These are phyloP conservation scores for Serendipita sp. DNA, from an alignment of 1,284 basidiomycete genomes.

Conservation along the genomic window DNA sequence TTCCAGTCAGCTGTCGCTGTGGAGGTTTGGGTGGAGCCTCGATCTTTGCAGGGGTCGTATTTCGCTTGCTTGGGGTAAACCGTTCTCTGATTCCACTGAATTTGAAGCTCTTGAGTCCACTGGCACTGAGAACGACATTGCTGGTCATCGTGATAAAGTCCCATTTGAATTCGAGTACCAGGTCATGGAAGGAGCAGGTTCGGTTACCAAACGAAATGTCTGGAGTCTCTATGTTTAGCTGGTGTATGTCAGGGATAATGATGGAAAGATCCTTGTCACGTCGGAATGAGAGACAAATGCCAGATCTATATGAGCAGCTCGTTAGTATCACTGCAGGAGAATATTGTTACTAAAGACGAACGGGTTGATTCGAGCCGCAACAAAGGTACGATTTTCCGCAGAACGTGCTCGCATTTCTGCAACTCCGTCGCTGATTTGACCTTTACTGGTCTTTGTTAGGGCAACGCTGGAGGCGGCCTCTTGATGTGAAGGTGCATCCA, in stretches of 20 bases:
- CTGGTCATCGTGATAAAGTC: background rate
- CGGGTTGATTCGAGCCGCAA: slow-evolving; percentile 3
- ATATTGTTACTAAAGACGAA: background rate
- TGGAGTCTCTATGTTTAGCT: slow-evolving; percentile 10
- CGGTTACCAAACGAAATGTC: slow-evolving; percentile 15
- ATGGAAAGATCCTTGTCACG: slow-evolving; percentile 4
- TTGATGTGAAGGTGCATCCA: slow-evolving; percentile 12
- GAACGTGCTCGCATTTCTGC: slow-evolving; percentile 65
- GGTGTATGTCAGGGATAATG: slow-evolving; percentile 1
- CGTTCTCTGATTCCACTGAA: slow-evolving; percentile 5
- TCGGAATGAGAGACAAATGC: slow-evolving; percentile 5
- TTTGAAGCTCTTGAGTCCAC: slow-evolving; percentile 6
- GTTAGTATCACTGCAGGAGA: background rate
- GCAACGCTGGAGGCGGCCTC: slow-evolving; percentile 6
- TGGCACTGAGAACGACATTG: slow-evolving; percentile 3
- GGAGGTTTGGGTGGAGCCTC: slow-evolving; percentile 10
- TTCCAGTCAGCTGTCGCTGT: background rate
- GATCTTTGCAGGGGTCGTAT: background rate
- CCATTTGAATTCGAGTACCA: slow-evolving; percentile 2
- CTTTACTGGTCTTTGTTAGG: slow-evolving; percentile 13
- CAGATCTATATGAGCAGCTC: background rate
- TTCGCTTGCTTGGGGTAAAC: slow-evolving; percentile 12
- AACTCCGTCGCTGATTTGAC: slow-evolving; percentile 32
- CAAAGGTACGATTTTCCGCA: slow-evolving; percentile 36
- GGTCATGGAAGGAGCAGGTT: slow-evolving; percentile 9